Evolutionary conservation across 2,329 filamentous ascomycete species (phyloP), one percentile per base, ranked within the genome.

Genomic region (Penicillium psychrosexuale): DNA sequence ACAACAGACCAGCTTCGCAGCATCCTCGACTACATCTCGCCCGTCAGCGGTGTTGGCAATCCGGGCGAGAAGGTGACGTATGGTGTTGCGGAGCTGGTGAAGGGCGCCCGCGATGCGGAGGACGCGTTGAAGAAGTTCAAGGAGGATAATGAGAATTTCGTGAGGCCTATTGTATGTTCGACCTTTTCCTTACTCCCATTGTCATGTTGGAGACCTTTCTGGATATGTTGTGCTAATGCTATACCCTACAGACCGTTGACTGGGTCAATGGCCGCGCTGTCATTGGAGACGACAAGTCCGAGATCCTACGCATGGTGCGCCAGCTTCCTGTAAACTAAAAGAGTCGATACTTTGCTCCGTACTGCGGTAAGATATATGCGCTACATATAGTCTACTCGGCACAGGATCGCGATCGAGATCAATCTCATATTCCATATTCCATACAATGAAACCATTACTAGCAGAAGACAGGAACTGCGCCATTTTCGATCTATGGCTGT

Each of bases 231-330:
- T 69, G 70, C 66, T 72, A 59, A 59, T 42, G 0, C 15, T 37
- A 33, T 37, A 22, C 34, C 28, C 60, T 59, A 34, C 60, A 73
- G 75, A 74, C 88, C 55, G 93, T 97, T 49, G 93, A 97, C 72
- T 97, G 94, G 94, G 90, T 88, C 71, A 92, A 93, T 72, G 94
- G 92, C 61, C 89, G 85, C 72, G 93, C 87, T 44, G 83, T 86
- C 9, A 78, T 84, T 27, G 90, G 90, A 19, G 90, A 89, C 47
- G 86, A 89, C 61, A 87, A 96, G 77, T 96, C 91, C 15, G 89
- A 93, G 77, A 97, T 97, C 58, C 75, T 96, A 69, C 91, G 88
- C 75, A 80, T 96, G 74, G 75, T 97, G 49, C 83, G 85, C 55
- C 78, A 83, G 54, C 51, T 69, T 45, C 66, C 67, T 28, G 58